Base-by-base conservation (phyloP, 2,329 filamentous ascomycete genomes). In the Venturia pyrina region DNA sequence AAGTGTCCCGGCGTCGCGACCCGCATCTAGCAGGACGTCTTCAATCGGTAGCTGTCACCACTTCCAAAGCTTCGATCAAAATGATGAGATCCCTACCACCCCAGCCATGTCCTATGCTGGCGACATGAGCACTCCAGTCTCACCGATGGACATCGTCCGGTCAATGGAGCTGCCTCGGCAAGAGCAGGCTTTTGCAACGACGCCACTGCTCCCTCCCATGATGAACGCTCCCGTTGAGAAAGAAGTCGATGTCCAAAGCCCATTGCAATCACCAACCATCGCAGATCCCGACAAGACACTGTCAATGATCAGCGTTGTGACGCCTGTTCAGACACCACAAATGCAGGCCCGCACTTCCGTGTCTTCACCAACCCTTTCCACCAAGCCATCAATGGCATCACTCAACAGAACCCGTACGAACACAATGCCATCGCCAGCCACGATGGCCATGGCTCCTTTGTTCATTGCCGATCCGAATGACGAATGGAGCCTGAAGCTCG, bases 231-330 rank as follows among this genome's bases (percentile, higher is more conserved):
- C 67, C 6, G 21, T n/a, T 5, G 24, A 41, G 3, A 40, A 46
- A 32, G 24, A 34, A 32, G 34, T 86, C 0, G 82, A 83, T 1
- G 80, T 88, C 41, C 84, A 90, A 67, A 96, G 91, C 8, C 91
- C 93, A n/a, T 80, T 96, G 34, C 91, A 96, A 75, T 96, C 91
- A 0, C 92, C 92, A 0, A 89, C 87, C 0, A 84, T 95, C 21
- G 90, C 88, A 11, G 86, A 87, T n/a, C 78, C 82, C 48, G 76
- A 77, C 44, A 68, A 73, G 73, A 65, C 76, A 74, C 67, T 77
- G 7, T 81, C 80, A 15, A 63, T 66, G n/a, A 40, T 53, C 34
- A 66, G 28, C 71, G 13, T 59, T 11, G 53, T 17, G 17, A 78
- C 62, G 76, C 75, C 57, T 74, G 77, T 32, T 79, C 80, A 19